Evolutionary conservation across 2,329 filamentous ascomycete species (phyloP).

Genomic region (Fusarium sp.): DNA sequence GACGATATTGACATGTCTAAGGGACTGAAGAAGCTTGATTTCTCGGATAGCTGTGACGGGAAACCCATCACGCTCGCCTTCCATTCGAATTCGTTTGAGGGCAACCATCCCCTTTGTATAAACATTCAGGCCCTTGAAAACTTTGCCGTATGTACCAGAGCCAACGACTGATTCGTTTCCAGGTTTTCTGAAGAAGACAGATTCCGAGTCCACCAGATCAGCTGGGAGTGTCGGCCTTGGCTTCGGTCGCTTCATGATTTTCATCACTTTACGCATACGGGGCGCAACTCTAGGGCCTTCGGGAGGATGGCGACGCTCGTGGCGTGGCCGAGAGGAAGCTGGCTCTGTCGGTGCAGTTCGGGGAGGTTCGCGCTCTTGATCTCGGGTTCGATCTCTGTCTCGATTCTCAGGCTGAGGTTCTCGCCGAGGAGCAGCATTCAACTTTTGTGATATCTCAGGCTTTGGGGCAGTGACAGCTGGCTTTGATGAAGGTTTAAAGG

Average conservation of each 20-base stretch:
- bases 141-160: conserved; percentile 94
- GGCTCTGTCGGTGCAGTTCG: conserved; percentile 64
- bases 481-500: conserved; percentile 81
- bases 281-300: conserved; percentile 53
- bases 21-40: conserved; percentile 89
- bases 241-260: conserved; percentile 76
- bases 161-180: conserved; percentile 98
- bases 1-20: conserved; percentile 85
- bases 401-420: conserved; percentile 42
- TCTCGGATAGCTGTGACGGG: conserved; percentile 91
- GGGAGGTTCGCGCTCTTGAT: conserved; percentile 55
- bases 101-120: conserved; percentile 87
- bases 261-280: conserved; percentile 71
- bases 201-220: conserved; percentile 82
- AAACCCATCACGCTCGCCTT: conserved; percentile 90
- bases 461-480: conserved; percentile 67
- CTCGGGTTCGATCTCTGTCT: conserved; percentile 52
- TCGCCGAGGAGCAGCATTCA: conserved; percentile 71
- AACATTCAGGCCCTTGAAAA: conserved; percentile 94
- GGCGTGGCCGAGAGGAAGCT: conserved; percentile 57
- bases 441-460: conserved; percentile 73
- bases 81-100: conserved; percentile 92
- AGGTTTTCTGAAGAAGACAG: conserved; percentile 93
- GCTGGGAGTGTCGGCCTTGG: conserved; percentile 74
- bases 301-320: conserved; percentile 48